These are phyloP conservation scores for Pseudogymnoascus sp. DNA, from an alignment of 2,329 filamentous ascomycete species.

Conservation along the genomic window DNA sequence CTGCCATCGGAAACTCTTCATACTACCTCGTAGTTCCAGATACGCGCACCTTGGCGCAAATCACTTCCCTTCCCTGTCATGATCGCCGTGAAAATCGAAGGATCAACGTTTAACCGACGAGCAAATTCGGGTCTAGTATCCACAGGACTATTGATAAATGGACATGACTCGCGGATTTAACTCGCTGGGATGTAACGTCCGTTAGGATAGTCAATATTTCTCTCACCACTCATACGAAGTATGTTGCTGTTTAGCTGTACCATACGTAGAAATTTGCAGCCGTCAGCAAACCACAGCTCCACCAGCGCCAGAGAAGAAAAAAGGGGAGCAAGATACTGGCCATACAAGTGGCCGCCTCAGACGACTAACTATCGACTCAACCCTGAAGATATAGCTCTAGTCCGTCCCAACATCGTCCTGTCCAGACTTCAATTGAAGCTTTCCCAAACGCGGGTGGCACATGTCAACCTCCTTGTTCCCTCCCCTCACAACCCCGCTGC, in stretches of 20 bases:
- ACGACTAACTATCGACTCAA: not conserved
- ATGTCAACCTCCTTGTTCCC: not conserved
- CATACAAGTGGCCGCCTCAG: not conserved
- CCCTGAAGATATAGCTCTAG: not conserved
- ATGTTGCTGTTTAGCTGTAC: not conserved
- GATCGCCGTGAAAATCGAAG: not conserved
- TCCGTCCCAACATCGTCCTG: not conserved
- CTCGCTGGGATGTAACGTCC: not conserved
- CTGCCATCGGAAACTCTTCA: not conserved
- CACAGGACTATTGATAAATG: not conserved
- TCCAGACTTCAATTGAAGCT: not conserved
- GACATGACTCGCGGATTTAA: not conserved
- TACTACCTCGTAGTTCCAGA: not conserved
- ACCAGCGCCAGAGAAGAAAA: not conserved
- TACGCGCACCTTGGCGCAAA: constrained; percentile 4
- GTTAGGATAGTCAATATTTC: not conserved
- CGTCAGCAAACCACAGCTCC: not conserved
- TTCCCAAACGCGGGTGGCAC: not conserved
- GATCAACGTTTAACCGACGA: not conserved
- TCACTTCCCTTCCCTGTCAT: not conserved
- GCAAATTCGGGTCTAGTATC: not conserved
- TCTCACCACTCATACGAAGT: not conserved
- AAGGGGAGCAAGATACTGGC: not conserved
- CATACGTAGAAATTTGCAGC: not conserved
- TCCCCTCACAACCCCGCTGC: not conserved